These are phyloP conservation scores for Chlamydomonas sp. DNA, from an alignment of 139 green algal species.

Conservation along the genomic window DNA sequence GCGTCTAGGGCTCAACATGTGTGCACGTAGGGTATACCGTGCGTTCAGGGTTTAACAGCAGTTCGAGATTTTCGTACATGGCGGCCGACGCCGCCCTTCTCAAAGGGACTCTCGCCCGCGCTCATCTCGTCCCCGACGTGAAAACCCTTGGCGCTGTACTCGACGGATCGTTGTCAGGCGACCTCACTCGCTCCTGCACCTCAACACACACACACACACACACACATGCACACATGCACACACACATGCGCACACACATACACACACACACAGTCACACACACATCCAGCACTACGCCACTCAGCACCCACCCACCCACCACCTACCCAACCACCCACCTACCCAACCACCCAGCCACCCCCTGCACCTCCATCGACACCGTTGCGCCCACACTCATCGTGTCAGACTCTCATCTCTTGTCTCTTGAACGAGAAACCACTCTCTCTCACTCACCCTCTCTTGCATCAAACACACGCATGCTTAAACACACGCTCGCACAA, in stretches of 20 bases:
- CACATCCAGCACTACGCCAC: neutral
- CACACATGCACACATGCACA: neutral
- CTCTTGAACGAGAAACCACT: too few species aligned
- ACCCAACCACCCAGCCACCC: too few species aligned
- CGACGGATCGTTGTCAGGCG: neutral
- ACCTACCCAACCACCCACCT: too few species aligned
- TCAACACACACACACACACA: too few species aligned
- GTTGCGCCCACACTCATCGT: too few species aligned
- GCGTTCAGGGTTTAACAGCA: neutral
- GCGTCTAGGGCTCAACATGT: too few species aligned
- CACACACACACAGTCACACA: neutral
- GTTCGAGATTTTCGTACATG: neutral
- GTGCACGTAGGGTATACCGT: too few species aligned
- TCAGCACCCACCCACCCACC: too few species aligned
- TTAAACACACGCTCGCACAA: too few species aligned
- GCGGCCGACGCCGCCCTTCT: conserved; percentile 20
- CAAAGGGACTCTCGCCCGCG: conserved; percentile 31
- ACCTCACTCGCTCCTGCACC: neutral
- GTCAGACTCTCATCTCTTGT: too few species aligned
- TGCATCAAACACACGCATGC: neutral
- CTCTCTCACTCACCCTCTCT: too few species aligned
- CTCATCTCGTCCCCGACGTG: neutral
- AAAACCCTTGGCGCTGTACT: neutral
- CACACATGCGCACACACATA: neutral
- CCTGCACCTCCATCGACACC: too few species aligned